Percentiles rank a stretch among this genome's conserved stretches.
phyloP scores from a whole-genome alignment of 345 rosid genomes.

The Gossypioides kirkii region DNA sequence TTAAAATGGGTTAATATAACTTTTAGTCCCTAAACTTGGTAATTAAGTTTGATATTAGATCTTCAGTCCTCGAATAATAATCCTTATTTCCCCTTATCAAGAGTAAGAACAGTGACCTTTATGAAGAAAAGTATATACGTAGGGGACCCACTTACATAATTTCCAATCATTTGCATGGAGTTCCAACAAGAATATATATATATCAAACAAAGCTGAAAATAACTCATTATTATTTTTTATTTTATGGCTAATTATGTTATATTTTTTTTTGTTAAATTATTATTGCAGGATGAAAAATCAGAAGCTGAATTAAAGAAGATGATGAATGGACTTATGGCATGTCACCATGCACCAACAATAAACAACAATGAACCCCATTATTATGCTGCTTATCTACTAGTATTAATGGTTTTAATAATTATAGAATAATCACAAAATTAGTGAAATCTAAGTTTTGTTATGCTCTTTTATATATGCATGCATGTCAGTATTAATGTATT shows the following conservation, averaged over 20 bases:
- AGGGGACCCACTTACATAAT: constrained; percentile 3
- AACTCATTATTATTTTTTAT: constrained; percentile 1
- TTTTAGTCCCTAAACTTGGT: no score
- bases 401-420: not conserved
- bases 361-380: constrained; percentile 19
- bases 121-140: no score
- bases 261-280: not conserved
- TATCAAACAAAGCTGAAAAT: not conserved
- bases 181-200: not conserved
- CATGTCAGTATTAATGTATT: not conserved
- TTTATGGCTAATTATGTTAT: not conserved
- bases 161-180: not conserved
- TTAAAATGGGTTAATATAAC: no score
- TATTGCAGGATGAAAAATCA: constrained; percentile 51
- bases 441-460: not conserved
- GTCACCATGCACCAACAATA: constrained; percentile 8
- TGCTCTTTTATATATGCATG: not conserved
- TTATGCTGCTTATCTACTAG: constrained; percentile 1
- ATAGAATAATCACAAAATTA: constrained; percentile 10
- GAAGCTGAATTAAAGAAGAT: constrained; percentile 31
- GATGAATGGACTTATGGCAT: not conserved
- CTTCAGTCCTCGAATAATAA: no score
- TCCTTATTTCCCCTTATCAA: no score
- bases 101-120: no score
- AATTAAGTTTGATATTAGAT: no score